Evolutionary conservation across 805 yeast genomes (phyloP), one percentile per base, ranked within the genome.

Genomic region (Candida takata): DNA sequence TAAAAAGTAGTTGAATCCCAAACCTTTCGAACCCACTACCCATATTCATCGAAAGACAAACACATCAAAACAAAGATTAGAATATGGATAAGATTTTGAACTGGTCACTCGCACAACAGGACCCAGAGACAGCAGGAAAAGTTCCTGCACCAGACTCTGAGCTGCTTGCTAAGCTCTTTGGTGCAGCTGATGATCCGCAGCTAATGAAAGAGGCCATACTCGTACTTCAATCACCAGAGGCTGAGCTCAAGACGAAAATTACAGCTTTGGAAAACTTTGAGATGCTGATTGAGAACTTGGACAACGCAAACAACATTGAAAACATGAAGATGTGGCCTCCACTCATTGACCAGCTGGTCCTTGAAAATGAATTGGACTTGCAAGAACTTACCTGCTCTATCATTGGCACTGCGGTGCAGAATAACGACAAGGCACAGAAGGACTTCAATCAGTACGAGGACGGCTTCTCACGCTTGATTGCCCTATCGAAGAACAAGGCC

Each of bases 241-340:
- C 77, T 4, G 71, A 71, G 7, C 48, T 72, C 16, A 90, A 82
- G 27, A 69, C 70, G 48, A 82, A 81, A 48, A 65, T 79, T 34
- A 72, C 74, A 8, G 95, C 97, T 0, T 72, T 87, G 41, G 97
- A 90, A 45, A 85, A 86, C 56, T 82, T 90, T 51, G 96, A 90
- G 57, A 86, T 88, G 90, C 65, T 90, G 34, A 80, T 92, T 33
- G 97, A 90, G 55, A 87, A 87, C 51, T 60, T 90, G 41, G 97
- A 92, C 58, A 92, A 92, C 57, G 97, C 97, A 17, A 88, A 90
- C 60, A 86, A 86, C 51, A 79, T 90, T 46, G 90, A 84, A 45
- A 83, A 81, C 49, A 55, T 88, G 66, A 74, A 77, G 45, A 69
- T 87, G 43, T 92, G 97, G 98, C 75, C 70, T 16, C 65, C 78